Conservation (phyloP, 202 grass and related monocot genomes). For the Hordeum pubiflorum region DNA sequence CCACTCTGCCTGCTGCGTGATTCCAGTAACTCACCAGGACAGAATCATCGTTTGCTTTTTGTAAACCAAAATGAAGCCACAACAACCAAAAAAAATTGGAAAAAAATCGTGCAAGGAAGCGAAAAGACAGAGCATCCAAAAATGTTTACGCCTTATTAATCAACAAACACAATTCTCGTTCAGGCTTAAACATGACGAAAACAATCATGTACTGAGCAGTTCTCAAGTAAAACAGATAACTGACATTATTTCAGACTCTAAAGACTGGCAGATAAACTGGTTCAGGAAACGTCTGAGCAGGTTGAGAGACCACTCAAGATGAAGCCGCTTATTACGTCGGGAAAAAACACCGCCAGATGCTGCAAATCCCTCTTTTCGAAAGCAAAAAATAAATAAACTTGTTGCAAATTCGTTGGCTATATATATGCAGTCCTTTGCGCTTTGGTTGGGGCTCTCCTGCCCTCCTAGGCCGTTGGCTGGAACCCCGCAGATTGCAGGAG, state of each 20-base stretch:
- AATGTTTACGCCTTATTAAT: not conserved
- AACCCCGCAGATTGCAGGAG: slow-evolving; percentile 65
- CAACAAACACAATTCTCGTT: not conserved
- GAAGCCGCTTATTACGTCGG: not conserved
- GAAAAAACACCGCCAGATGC: not conserved
- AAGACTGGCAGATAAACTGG: not conserved
- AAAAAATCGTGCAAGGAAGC: not conserved
- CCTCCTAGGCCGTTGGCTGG: slow-evolving; percentile 30
- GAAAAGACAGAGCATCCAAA: not conserved
- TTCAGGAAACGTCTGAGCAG: not conserved
- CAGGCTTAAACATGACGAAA: not conserved
- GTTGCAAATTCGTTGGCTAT: not conserved
- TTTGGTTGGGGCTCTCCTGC: not conserved
- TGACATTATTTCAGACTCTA: slow-evolving; percentile 18
- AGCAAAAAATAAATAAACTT: not conserved
- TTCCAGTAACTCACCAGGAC: not conserved
- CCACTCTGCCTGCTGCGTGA: not conserved
- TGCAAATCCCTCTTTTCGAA: not conserved
- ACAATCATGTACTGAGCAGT: slow-evolving; percentile 14
- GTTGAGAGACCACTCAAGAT: not conserved
- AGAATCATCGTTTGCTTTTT: not conserved
- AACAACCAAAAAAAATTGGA: not conserved
- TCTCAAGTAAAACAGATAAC: not conserved
- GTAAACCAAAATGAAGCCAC: not conserved
- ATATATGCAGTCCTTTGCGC: not conserved